Conservation (phyloP, 768 basidiomycete genomes). For the Mycena epipterygia region DNA sequence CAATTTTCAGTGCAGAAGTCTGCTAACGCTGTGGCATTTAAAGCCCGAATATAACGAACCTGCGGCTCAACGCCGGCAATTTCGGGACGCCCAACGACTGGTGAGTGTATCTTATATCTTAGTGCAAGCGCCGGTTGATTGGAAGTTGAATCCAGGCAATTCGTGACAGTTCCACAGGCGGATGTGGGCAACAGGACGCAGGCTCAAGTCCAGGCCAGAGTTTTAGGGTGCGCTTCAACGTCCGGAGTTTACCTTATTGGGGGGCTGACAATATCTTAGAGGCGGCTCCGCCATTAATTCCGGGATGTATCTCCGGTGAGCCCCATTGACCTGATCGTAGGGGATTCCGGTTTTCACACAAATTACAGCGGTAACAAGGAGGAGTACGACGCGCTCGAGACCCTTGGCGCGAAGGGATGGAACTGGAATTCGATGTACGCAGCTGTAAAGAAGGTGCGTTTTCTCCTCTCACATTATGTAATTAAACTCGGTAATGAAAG, state of each 20-base stretch:
- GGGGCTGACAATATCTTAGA: not conserved
- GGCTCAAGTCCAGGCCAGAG: slow-evolving; percentile 22
- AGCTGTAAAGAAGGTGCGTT: slow-evolving; percentile 18
- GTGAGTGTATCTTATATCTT: not conserved
- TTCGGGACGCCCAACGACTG: slow-evolving; percentile 28
- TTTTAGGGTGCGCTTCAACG: slow-evolving; percentile 8
- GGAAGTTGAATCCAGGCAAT: slow-evolving; percentile 18
- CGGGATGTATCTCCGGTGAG: slow-evolving; percentile 27
- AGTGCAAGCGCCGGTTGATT: no score
- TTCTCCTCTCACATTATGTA: not conserved
- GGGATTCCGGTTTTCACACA: not conserved
- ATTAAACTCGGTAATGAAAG: not conserved
- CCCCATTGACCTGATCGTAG: not conserved
- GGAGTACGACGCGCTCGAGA: slow-evolving; percentile 28
- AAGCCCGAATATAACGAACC: slow-evolving; percentile 29
- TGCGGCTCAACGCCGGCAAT: slow-evolving; percentile 18
- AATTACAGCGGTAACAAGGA: slow-evolving; percentile 14
- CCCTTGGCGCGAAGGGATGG: slow-evolving; percentile 30
- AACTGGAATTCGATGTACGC: slow-evolving; percentile 18
- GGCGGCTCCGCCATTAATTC: slow-evolving; percentile 27
- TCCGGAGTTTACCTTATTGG: not conserved
- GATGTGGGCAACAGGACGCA: slow-evolving; percentile 16
- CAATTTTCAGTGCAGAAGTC: not conserved
- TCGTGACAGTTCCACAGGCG: slow-evolving; percentile 19
- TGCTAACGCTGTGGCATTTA: not conserved